phyloP scores from a whole-genome alignment of 805 yeast genomes.

The Saccharomyces mikatae region DNA sequence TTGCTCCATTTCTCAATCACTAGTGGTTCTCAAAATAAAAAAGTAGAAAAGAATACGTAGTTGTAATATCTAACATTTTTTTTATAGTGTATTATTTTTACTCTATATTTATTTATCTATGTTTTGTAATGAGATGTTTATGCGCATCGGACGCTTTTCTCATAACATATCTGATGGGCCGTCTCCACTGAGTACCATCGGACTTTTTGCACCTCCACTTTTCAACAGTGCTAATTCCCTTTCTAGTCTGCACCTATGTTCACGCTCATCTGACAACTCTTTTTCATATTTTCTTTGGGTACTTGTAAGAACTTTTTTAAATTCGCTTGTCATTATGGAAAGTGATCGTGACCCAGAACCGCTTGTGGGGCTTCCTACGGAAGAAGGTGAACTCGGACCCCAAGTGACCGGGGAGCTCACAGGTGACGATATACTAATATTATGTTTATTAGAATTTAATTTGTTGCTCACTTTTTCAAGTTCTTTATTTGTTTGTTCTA shows the following conservation, averaged over 20 bases:
- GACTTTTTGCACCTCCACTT: conserved; percentile 2
- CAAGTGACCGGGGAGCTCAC: conserved; percentile 12
- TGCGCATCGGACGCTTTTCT: neutral
- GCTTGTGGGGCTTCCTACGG: conserved; percentile 11
- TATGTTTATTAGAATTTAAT: conserved; percentile 34
- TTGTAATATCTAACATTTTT: neutral
- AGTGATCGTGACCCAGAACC: conserved; percentile 33
- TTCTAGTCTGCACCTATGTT: conserved; percentile 41
- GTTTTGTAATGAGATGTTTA: neutral
- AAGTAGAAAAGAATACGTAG: neutral
- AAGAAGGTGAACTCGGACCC: conserved; percentile 10
- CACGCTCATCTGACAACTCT: conserved; percentile 49
- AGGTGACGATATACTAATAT: conserved; percentile 36
- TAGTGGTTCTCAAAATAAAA: neutral
- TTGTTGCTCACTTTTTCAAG: conserved; percentile 23
- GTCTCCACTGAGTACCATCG: neutral
- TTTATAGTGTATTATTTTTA: neutral
- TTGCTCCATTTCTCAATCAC: neutral
- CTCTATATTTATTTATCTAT: neutral
- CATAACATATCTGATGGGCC: neutral
- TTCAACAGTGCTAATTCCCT: conserved; percentile 28
- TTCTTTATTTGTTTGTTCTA: conserved; percentile 33
- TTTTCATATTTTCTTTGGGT: conserved; percentile 54
- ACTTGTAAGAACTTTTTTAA: conserved; percentile 54
- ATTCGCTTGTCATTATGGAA: conserved; percentile 57